These are phyloP conservation scores for Aspergillus clavatus DNA, from an alignment of 2,329 filamentous ascomycete species.

Conservation along the genomic window DNA sequence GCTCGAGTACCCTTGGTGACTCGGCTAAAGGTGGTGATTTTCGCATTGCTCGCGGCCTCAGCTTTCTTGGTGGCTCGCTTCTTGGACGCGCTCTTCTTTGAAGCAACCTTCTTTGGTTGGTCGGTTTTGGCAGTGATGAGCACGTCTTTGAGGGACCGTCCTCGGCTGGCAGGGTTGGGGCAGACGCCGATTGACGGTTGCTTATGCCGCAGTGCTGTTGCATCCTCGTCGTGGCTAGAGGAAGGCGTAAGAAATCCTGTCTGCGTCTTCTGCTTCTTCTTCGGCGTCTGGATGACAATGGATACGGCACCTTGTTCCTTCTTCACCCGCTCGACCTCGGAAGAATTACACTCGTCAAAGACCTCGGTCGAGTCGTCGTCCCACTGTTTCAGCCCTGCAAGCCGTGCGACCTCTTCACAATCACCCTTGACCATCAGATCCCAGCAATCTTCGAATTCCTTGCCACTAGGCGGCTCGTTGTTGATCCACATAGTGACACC, in stretches of 20 bases:
- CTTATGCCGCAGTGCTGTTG: conserved; percentile 20
- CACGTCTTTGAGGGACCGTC: conserved; percentile 23
- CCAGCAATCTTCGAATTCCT: conserved; percentile 88
- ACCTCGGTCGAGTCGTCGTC: conserved; percentile 45
- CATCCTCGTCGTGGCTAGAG: conserved; percentile 37
- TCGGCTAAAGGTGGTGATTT: conserved; percentile 31
- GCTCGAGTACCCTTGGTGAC: conserved; percentile 29
- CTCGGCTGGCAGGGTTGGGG: conserved; percentile 30
- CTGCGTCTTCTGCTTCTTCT: conserved; percentile 31
- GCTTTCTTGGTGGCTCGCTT: conserved; percentile 23
- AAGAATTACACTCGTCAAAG: conserved; percentile 42
- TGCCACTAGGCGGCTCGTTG: conserved; percentile 73
- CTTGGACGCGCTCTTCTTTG: conserved; percentile 20
- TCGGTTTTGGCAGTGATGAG: conserved; percentile 18
- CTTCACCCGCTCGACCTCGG: conserved; percentile 43
- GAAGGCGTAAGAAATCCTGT: conserved; percentile 41
- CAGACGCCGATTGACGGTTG: conserved; percentile 11
- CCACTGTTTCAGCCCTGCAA: conserved; percentile 60
- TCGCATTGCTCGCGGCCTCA: conserved; percentile 20
- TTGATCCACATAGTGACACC: conserved; percentile 95
- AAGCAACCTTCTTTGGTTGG: conserved; percentile 16
- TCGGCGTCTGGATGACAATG: conserved; percentile 39
- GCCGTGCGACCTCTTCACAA: conserved; percentile 78
- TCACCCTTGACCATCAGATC: conserved; percentile 83
- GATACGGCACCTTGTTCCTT: conserved; percentile 33